Evolutionary conservation across 192 early-diverging fungal genomes (phyloP), one percentile per base, ranked within the genome.

Genomic region (Podila verticillata): DNA sequence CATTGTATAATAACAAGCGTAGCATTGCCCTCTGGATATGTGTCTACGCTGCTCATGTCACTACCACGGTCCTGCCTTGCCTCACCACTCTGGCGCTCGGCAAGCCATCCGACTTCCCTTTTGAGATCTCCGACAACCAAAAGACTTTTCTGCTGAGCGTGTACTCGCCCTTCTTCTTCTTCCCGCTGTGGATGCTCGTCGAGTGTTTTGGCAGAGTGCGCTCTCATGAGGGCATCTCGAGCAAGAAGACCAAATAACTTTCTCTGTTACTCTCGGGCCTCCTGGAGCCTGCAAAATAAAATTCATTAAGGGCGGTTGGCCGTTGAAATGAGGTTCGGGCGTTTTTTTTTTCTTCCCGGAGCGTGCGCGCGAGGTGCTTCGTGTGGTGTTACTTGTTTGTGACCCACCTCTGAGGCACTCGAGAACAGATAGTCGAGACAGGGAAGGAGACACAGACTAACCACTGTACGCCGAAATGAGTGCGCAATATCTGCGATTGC

Each of bases 11-110:
- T 57, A 80, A 85, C 74, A 85, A 74, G 36, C 68, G 58, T 24
- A 73, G 66, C 28, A 63, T 84, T 17, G 80, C 82, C 24, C 63
- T 84, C 68, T 83, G 84, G 69, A 78, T 93, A 48, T 77, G 87
- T 49, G 72, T 91, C 28, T 95, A 95, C 72, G 84, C 89, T 4
- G 83, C 84, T n/a, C 94, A 95, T 74, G 93, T 94, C 28, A 73
- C 84, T 36, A 95, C 94, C 7, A 93, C 93, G 6, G 86, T 93
- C 54, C 49, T 87, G 32, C 87, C 90, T 1, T 81, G 85, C 20
- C 81, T 95, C 20, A 74, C 75, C 28, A 88, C 85, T 32, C 69
- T 94, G 20, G 61, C 81, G 12, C 72, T 90, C 29, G 87, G 84
- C 62, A 66, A 81, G 51, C 72, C 86, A 66, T 81, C 67, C 28